Percentiles rank a stretch among this genome's conserved stretches.
Evolutionary conservation across 768 basidiomycete species (phyloP).

Genomic region (Lactifluus volemus): DNA sequence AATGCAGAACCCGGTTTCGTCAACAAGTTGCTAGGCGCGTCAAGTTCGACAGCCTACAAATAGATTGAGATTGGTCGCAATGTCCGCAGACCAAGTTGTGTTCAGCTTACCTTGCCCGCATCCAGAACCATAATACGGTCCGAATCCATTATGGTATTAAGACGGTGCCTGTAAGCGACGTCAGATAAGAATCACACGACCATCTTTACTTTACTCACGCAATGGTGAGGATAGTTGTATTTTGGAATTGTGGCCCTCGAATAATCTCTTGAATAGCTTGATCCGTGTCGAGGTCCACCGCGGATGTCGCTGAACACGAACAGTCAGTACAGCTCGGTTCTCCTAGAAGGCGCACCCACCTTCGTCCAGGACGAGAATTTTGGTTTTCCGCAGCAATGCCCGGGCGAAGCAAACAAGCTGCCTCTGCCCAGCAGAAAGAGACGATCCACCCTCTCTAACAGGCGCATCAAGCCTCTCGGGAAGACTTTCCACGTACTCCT

Average conservation of each 20-base stretch:
- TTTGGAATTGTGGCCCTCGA: slow-evolving; percentile 62
- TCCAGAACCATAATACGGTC: slow-evolving; percentile 78
- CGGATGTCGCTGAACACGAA: slow-evolving; percentile 57
- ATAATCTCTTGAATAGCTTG: slow-evolving; percentile 84
- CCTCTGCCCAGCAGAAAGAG: slow-evolving; percentile 76
- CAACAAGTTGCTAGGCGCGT: slow-evolving; percentile 57
- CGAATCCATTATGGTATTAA: slow-evolving; percentile 80
- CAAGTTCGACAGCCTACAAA: slow-evolving; percentile 64
- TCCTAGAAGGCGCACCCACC: slow-evolving; percentile 32
- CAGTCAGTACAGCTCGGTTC: slow-evolving; percentile 5
- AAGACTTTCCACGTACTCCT: slow-evolving; percentile 56
- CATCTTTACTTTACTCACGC: slow-evolving; percentile 45
- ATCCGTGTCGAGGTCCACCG: slow-evolving; percentile 88
- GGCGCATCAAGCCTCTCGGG: slow-evolving; percentile 62
- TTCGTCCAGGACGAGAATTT: slow-evolving; percentile 91
- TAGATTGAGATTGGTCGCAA: background rate
- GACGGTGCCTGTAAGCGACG: slow-evolving; percentile 44
- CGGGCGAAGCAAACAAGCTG: slow-evolving; percentile 87
- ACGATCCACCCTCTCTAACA: slow-evolving; percentile 71
- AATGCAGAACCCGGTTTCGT: slow-evolving; percentile 49
- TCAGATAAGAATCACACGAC: background rate
- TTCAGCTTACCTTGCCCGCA: slow-evolving; percentile 48
- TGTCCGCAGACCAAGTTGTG: background rate
- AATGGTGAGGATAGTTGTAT: slow-evolving; percentile 81
- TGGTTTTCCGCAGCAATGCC: slow-evolving; percentile 75